phyloP scores from a whole-genome alignment of 1,139 yeast genomes.

The Suzukiozyma palmioleophila region DNA sequence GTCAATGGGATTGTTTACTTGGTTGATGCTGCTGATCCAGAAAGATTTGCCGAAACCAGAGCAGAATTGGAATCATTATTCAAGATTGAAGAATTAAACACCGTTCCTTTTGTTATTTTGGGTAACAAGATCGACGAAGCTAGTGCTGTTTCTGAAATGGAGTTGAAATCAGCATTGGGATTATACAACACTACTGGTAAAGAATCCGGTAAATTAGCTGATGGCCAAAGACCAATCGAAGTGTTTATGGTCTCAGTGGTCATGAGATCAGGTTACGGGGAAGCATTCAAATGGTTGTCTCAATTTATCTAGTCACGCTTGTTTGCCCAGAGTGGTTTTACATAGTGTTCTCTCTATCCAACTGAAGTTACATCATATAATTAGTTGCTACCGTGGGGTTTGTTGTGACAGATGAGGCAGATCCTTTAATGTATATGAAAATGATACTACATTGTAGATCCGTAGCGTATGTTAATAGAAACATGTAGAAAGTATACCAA shows the following conservation, averaged over 20 bases:
- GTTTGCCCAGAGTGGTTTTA: no score
- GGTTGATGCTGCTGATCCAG: constrained; percentile 96
- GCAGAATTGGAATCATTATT: constrained; percentile 91
- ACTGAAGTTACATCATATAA: no score
- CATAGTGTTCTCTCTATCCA: no score
- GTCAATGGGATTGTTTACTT: constrained; percentile 95
- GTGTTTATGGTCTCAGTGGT: constrained; percentile 96
- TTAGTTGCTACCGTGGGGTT: no score
- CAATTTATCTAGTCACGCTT: constrained; percentile 61
- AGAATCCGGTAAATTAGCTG: constrained; percentile 64
- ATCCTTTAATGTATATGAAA: no score
- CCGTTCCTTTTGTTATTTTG: constrained; percentile 87
- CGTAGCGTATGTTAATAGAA: no score
- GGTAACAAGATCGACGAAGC: constrained; percentile 97
- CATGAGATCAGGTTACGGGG: constrained; percentile 95
- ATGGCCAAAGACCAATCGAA: constrained; percentile 87
- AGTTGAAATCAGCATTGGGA: constrained; percentile 86
- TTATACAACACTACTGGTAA: constrained; percentile 85
- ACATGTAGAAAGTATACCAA: no score
- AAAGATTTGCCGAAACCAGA: constrained; percentile 90
- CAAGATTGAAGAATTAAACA: constrained; percentile 82
- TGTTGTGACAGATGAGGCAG: no score
- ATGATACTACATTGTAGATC: no score
- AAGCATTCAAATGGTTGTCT: constrained; percentile 94
- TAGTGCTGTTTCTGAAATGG: constrained; percentile 92